Evolutionary conservation across 805 yeast genomes (phyloP), one percentile per base, ranked within the genome.

Genomic region (Kuraishia piskuri): DNA sequence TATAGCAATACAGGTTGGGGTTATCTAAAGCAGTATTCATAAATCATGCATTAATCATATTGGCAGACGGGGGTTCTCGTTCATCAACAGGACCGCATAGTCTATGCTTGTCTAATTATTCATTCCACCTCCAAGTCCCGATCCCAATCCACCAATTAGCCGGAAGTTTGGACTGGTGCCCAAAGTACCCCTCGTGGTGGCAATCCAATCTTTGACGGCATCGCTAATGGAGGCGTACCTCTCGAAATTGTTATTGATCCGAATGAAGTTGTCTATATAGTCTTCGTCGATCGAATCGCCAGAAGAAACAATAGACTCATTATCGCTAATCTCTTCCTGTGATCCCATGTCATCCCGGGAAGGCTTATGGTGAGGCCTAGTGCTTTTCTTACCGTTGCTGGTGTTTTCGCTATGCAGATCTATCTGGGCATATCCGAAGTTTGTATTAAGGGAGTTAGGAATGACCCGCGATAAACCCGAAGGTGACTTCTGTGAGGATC

Each of bases 191-290:
- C 50, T 57, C 9, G 62, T 54, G 3, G 58, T 55, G 54, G 55
- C 61, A 22, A 68, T 37, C 72, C 72, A 68, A 54, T 68, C 72
- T 53, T 60, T 67, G 54, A 68, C 68, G 1, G 72, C 72, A 36
- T 68, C 72, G 22, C 70, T 56, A 10, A 68, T 60, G 14, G 65
- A 58, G 1, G 69, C 57, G 54, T 68, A 68, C 31, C 63, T 59
- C 49, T 68, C 72, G 55, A 68, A 66, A 53, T 68, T 66, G 54
- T 68, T 63, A 23, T 65, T 62, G 40, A 68, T 68, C 31, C 65
- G 59, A 48, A 68, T 62, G 49, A 68, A 68, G 46, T 68, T 66
- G 49, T 63, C 68, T 31, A 64, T 68, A 53, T 63, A 62, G 36
- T 58, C 63, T 19, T 58, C 60, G 24, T 59, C 63, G 19, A 57